A percentile compares a stretch with the other conserved stretches of the same genome.
phyloP scores from a whole-genome alignment of 495 filamentous ascomycete genomes.

The Cenococcum geophilum region DNA sequence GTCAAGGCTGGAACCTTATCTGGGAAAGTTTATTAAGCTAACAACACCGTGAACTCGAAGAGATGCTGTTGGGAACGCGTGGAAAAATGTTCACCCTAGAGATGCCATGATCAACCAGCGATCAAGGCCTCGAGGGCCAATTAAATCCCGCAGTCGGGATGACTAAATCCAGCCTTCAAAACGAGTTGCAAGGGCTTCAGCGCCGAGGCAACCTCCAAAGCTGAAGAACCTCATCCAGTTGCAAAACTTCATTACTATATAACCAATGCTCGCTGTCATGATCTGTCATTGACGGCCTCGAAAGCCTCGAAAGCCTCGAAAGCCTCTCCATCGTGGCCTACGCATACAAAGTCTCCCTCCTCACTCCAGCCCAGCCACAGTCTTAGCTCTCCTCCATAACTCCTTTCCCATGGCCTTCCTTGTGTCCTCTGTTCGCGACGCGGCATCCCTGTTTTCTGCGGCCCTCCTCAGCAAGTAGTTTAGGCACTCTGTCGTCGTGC shows the following conservation, averaged over 20 bases:
- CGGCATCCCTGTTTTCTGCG: constrained; percentile 87
- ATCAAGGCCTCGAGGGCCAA: too few relatives aligned
- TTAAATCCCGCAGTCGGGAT: too few relatives aligned
- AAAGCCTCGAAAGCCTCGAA: neutral
- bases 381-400: constrained; percentile 54
- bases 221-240: too few relatives aligned
- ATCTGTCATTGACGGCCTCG: neutral
- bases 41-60: too few relatives aligned
- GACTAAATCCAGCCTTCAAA: too few relatives aligned
- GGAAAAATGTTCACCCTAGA: too few relatives aligned
- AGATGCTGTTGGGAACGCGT: too few relatives aligned
- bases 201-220: too few relatives aligned
- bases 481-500: constrained; percentile 85
- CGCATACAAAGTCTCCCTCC: neutral
- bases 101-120: too few relatives aligned
- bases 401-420: constrained; percentile 68
- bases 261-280: neutral
- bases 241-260: neutral
- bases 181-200: too few relatives aligned
- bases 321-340: neutral
- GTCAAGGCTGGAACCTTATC: too few relatives aligned
- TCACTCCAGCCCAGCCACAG: constrained; percentile 20
- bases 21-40: too few relatives aligned
- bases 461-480: constrained; percentile 82
- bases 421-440: constrained; percentile 67